A percentile compares a stretch with the other conserved stretches of the same genome.
Conservation (phyloP, 176 grass and related monocot genomes). For the Alopecurus myosuroides region DNA sequence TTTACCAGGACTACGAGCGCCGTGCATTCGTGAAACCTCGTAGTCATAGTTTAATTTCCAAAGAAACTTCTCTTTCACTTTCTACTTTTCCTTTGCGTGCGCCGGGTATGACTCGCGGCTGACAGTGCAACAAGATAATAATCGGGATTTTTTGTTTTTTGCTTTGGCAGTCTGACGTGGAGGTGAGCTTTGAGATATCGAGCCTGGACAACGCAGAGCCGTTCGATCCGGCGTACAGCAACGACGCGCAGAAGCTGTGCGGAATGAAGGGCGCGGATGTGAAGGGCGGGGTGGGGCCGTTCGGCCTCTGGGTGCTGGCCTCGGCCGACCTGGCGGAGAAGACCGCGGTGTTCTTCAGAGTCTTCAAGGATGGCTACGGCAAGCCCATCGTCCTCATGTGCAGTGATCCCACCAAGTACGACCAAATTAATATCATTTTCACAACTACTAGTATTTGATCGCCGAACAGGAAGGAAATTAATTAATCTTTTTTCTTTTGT, state of each 20-base stretch:
- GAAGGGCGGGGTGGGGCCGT: conserved; percentile 65
- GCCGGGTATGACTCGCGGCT: not conserved
- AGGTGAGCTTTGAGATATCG: conserved; percentile 56
- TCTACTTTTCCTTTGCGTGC: not conserved
- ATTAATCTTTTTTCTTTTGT: not conserved
- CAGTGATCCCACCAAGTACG: conserved; percentile 58
- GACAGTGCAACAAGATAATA: not conserved
- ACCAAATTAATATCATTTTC: not conserved
- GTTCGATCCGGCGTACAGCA: conserved; percentile 42
- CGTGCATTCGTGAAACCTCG: not conserved
- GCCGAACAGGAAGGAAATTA: not conserved
- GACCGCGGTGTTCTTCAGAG: conserved; percentile 60
- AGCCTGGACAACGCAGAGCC: conserved; percentile 60
- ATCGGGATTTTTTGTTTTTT: not conserved
- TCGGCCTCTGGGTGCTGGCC: conserved; percentile 62
- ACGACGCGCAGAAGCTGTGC: conserved; percentile 48
- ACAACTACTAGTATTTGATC: not conserved
- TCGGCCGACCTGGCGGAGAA: conserved; percentile 42
- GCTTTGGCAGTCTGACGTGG: conserved; percentile 52
- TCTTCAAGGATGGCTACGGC: conserved; percentile 34
- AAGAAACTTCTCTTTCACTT: not conserved
- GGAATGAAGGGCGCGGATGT: conserved; percentile 43
- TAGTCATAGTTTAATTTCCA: not conserved
- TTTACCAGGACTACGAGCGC: not conserved
- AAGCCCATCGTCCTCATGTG: conserved; percentile 84